A percentile compares a stretch with the other conserved stretches of the same genome.
phyloP scores from a whole-genome alignment of 306 rosid species.

The Acacia acuminata region DNA sequence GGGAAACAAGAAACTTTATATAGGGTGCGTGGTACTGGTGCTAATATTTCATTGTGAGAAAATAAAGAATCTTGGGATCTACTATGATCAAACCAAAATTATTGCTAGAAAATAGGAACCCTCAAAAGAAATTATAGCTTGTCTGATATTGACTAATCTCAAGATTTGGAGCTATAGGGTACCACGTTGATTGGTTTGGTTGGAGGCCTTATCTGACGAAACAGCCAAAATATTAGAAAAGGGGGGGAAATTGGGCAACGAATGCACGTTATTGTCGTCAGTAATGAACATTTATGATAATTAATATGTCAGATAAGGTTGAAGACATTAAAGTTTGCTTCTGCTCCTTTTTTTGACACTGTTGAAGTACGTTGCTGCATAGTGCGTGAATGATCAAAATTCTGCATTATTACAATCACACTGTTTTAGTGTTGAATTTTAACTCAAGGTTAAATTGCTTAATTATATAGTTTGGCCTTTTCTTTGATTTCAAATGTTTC shows the following conservation, averaged over 20 bases:
- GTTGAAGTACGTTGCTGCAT: neutral
- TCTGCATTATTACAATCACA: neutral
- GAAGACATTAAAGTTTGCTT: slow-evolving; percentile 7
- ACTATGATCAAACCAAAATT: neutral
- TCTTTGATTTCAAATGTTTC: neutral
- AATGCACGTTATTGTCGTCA: slow-evolving; percentile 41
- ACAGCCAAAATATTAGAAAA: slow-evolving; percentile 25
- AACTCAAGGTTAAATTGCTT: neutral
- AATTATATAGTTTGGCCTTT: neutral
- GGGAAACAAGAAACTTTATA: neutral
- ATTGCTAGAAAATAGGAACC: neutral
- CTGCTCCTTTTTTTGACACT: slow-evolving; percentile 16
- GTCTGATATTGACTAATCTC: neutral
- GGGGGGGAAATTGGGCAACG: slow-evolving; percentile 22
- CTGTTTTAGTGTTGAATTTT: neutral
- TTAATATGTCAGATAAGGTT: slow-evolving; percentile 19
- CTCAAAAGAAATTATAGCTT: neutral
- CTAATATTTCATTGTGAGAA: neutral
- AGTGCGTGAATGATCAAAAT: neutral
- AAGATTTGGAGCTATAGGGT: neutral
- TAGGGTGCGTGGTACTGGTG: neutral
- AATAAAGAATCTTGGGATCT: neutral
- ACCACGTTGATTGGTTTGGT: neutral
- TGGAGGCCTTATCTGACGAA: slow-evolving; percentile 20
- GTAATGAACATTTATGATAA: slow-evolving; percentile 18